Percentiles rank a stretch among this genome's conserved stretches.
phyloP scores from a whole-genome alignment of 2,329 filamentous ascomycete species.

The Biscogniauxia sp. region DNA sequence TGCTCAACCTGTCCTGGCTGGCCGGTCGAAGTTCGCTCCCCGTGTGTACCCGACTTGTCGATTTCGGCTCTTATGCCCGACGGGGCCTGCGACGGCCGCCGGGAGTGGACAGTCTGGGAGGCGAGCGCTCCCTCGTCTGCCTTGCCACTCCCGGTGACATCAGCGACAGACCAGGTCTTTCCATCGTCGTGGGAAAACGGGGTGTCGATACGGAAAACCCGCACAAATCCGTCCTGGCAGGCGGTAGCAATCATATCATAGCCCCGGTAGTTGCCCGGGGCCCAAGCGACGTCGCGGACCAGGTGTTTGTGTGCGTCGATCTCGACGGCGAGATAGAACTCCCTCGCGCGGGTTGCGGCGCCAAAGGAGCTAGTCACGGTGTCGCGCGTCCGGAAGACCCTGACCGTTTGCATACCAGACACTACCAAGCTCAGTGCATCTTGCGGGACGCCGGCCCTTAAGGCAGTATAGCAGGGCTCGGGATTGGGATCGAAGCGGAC shows the following conservation, averaged over 20 bases:
- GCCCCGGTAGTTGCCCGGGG: conserved; percentile 83
- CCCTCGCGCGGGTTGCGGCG: conserved; percentile 58
- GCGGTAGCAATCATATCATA: conserved; percentile 90
- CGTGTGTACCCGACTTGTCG: conserved; percentile 46
- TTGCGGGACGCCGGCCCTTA: conserved; percentile 76
- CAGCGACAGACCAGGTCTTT: conserved; percentile 48
- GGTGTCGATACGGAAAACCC: conserved; percentile 81
- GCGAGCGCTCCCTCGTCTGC: conserved; percentile 7
- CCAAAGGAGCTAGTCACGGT: conserved; percentile 51
- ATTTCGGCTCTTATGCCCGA: conserved; percentile 53
- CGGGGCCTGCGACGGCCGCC: conserved; percentile 34
- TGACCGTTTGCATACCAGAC: conserved; percentile 79
- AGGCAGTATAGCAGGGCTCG: conserved; percentile 72
- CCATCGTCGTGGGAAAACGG: conserved; percentile 46
- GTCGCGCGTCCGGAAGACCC: conserved; percentile 75
- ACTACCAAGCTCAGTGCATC: conserved; percentile 81
- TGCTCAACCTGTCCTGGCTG: conserved; percentile 67
- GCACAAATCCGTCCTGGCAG: conserved; percentile 84
- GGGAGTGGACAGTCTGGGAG: conserved; percentile 11
- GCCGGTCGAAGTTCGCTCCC: conserved; percentile 52
- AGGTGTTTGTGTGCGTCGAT: conserved; percentile 71
- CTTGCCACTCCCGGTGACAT: conserved; percentile 41
- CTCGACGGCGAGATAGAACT: conserved; percentile 82
- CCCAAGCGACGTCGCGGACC: conserved; percentile 88
- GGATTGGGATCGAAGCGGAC: conserved; percentile 87